Conservation (phyloP, 306 rosid genomes). For the Castanea mollissima region DNA sequence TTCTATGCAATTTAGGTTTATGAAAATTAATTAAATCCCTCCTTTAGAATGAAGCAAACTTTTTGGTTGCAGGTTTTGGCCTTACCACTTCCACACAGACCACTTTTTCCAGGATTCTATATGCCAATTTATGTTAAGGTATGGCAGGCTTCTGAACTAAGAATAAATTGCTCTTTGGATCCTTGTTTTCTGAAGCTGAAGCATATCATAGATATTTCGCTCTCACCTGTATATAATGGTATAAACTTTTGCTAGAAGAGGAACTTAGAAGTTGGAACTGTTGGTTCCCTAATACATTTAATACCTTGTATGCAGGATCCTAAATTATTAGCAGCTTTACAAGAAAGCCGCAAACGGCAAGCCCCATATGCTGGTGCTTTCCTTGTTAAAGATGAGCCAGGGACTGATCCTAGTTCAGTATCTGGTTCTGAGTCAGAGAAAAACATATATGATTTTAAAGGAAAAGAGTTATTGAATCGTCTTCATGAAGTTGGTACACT, state of each 20-base stretch:
- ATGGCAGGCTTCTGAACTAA: constrained; percentile 20
- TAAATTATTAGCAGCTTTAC: constrained; percentile 85
- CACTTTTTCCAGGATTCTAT: constrained; percentile 97
- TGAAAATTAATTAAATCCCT: not conserved
- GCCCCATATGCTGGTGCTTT: constrained; percentile 99
- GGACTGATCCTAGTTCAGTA: constrained; percentile 65
- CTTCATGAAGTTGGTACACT: constrained; percentile 99
- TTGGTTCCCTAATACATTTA: constrained; percentile 19
- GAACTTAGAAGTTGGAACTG: not conserved
- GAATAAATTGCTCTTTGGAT: not conserved
- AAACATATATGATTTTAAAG: constrained; percentile 63
- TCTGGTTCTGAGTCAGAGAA: constrained; percentile 81
- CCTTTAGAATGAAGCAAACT: not conserved
- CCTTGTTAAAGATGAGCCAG: constrained; percentile 88
- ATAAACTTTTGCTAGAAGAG: constrained; percentile 3
- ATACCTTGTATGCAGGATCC: constrained; percentile 65
- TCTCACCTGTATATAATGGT: constrained; percentile 9
- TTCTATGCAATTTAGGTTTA: not conserved
- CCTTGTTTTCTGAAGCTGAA: not conserved
- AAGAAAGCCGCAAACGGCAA: constrained; percentile 84
- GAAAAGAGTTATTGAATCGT: constrained; percentile 80
- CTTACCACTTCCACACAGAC: constrained; percentile 91
- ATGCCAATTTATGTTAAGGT: constrained; percentile 99
- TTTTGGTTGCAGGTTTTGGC: constrained; percentile 77
- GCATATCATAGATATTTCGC: constrained; percentile 3